Evolutionary conservation across 345 rosid genomes (phyloP).

Genomic region (Arabidopsis thaliana): DNA sequence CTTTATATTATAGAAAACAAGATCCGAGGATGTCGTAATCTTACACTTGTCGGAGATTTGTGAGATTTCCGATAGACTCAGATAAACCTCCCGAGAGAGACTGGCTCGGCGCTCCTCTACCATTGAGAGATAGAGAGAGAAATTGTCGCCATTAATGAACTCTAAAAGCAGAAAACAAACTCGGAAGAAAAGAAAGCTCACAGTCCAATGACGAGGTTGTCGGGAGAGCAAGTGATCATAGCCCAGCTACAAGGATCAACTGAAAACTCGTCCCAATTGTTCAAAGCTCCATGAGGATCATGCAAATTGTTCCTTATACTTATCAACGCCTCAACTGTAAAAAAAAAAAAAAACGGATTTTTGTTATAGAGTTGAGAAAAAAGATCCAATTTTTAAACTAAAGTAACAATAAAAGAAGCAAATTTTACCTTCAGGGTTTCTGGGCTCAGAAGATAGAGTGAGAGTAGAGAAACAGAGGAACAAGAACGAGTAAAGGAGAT

Average conservation of each 20-base stretch:
- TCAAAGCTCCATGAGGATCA: constrained; percentile 85
- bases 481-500: constrained; percentile 42
- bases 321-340: constrained; percentile 83
- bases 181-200: constrained; percentile 28
- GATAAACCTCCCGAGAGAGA: constrained; percentile 82
- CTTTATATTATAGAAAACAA: background rate
- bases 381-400: constrained; percentile 17
- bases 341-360: background rate
- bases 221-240: constrained; percentile 87
- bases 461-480: constrained; percentile 40
- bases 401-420: background rate
- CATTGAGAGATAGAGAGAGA: constrained; percentile 15
- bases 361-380: background rate
- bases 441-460: constrained; percentile 69
- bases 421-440: constrained; percentile 83
- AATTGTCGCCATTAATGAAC: constrained; percentile 35
- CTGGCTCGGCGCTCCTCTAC: constrained; percentile 94
- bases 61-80: constrained; percentile 72
- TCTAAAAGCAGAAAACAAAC: background rate
- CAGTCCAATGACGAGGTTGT: constrained; percentile 84
- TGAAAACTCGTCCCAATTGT: constrained; percentile 92
- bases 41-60: constrained; percentile 93
- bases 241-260: constrained; percentile 99
- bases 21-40: constrained; percentile 45
- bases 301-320: constrained; percentile 57